These are phyloP conservation scores for Scleromitrula shiraiana DNA, from an alignment of 2,329 filamentous ascomycete species.

Conservation along the genomic window DNA sequence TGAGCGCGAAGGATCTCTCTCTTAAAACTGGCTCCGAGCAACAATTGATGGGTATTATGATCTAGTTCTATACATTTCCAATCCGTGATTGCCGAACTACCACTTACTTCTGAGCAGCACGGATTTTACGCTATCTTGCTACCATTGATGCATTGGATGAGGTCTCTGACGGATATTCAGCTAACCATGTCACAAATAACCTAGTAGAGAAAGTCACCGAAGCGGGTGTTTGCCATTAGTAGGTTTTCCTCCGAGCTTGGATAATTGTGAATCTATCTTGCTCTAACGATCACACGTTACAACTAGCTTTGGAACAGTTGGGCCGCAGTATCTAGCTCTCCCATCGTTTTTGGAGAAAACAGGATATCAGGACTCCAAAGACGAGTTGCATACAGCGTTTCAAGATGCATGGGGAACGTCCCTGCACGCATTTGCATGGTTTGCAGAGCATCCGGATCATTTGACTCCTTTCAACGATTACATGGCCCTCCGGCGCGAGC, in stretches of 20 bases:
- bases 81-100: too few species aligned
- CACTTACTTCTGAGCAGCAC: neutral
- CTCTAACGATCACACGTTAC: neutral
- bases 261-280: neutral
- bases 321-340: neutral
- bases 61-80: too few species aligned
- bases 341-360: neutral
- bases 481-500: neutral
- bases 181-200: neutral
- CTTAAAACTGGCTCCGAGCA: neutral
- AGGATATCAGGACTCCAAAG: neutral
- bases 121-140: conserved; percentile 3
- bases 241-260: neutral
- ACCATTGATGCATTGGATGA: neutral
- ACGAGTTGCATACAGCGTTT: neutral
- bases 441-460: neutral
- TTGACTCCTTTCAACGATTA: neutral
- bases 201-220: neutral
- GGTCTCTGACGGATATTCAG: neutral
- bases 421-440: neutral
- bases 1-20: neutral
- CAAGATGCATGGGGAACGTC: neutral
- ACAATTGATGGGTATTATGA: neutral
- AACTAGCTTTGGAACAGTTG: neutral
- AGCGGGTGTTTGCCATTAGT: neutral